Percentiles rank a stretch among this genome's conserved stretches.
phyloP scores from a whole-genome alignment of 2,329 filamentous ascomycete genomes.

The Pseudogymnoascus sp. region DNA sequence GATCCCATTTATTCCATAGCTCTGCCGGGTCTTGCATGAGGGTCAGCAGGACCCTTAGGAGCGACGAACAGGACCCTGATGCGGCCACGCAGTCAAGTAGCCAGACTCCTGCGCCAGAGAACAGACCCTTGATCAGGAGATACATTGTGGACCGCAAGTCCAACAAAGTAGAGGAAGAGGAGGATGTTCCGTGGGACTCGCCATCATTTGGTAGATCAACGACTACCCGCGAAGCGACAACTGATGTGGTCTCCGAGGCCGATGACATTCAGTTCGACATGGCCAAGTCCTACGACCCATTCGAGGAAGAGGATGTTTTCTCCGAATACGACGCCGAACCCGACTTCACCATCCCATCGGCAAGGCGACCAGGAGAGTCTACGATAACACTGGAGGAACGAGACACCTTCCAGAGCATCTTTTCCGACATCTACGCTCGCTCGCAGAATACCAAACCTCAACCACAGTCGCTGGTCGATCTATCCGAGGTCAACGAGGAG shows the following conservation, averaged over 20 bases:
- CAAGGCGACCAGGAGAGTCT: conserved; percentile 25
- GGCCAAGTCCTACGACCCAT: conserved; percentile 12
- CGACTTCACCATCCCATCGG: conserved; percentile 16
- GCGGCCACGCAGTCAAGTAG: not conserved
- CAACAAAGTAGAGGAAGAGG: not conserved
- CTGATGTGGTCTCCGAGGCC: not conserved
- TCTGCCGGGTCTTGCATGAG: not conserved
- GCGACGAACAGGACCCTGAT: not conserved
- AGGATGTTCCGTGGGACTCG: conserved; percentile 1
- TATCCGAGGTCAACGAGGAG: not conserved
- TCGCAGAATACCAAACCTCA: conserved; percentile 19
- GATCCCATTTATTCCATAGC: not conserved
- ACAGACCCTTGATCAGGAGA: not conserved
- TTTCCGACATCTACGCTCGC: conserved; percentile 45
- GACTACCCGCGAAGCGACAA: not conserved
- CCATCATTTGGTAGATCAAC: not conserved
- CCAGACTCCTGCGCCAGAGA: not conserved
- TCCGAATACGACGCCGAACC: conserved; percentile 40
- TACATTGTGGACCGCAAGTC: conserved; percentile 3
- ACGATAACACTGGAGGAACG: conserved; percentile 52
- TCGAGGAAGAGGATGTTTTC: conserved; percentile 36
- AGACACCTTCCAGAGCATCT: conserved; percentile 44
- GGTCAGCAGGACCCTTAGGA: not conserved
- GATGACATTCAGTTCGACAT: not conserved
- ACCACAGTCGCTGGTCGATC: not conserved